These are phyloP conservation scores for Neurospora sp. DNA, from an alignment of 495 filamentous ascomycete species.

Conservation along the genomic window DNA sequence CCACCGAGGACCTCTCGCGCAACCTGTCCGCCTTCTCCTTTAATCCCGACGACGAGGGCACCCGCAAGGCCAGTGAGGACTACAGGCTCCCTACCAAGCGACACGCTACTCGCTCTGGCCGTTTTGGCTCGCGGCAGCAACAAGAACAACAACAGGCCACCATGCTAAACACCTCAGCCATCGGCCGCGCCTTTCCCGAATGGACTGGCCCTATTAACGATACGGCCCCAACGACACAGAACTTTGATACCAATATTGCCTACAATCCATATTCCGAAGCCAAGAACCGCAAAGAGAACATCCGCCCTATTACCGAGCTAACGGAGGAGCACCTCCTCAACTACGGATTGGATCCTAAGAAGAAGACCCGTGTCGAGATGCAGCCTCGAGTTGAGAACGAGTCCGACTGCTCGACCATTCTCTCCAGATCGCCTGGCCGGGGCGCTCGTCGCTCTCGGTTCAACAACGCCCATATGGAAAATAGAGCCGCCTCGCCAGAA, in stretches of 20 bases:
- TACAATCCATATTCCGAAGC: conserved; percentile 8
- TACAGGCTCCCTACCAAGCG: conserved; percentile 9
- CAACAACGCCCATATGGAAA: conserved; percentile 3
- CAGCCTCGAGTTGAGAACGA: conserved; percentile 36
- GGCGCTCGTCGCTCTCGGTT: conserved; percentile 20
- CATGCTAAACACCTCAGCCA: conserved; percentile 50
- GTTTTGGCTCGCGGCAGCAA: conserved; percentile 14
- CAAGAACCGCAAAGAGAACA: conserved; percentile 27
- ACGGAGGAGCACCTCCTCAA: conserved; percentile 19
- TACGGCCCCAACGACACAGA: conserved; percentile 12
- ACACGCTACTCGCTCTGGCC: conserved; percentile 15
- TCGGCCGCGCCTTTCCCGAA: conserved; percentile 54
- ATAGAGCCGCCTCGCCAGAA: conserved; percentile 7
- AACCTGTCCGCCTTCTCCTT: conserved; percentile 36
- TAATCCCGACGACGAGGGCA: conserved; percentile 36
- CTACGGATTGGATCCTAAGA: conserved; percentile 15
- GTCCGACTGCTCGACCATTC: conserved; percentile 30
- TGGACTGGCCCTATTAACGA: conserved; percentile 29
- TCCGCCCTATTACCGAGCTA: conserved; percentile 19
- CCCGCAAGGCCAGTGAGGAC: conserved; percentile 23
- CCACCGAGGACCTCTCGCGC: conserved; percentile 21
- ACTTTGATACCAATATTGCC: conserved; percentile 9
- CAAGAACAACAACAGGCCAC: conserved; percentile 2
- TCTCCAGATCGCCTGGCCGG: conserved; percentile 19
- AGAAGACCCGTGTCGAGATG: conserved; percentile 29